Conservation (phyloP, 2,329 filamentous ascomycete genomes). For the Fusarium sp. region DNA sequence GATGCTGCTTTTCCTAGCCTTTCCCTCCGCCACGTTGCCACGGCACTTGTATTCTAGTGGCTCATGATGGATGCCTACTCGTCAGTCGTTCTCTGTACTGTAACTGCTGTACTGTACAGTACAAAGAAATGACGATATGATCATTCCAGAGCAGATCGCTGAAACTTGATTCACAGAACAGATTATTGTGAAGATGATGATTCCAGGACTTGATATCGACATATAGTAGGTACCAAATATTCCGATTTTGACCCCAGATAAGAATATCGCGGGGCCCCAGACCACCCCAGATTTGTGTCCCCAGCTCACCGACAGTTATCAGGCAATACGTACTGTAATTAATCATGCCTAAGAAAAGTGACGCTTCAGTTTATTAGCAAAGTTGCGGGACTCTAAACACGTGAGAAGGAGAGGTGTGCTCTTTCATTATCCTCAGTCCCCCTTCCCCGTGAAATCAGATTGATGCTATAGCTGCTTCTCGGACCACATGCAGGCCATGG, state of each 20-base stretch:
- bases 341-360: background rate
- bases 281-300: constrained; percentile 28
- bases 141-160: background rate
- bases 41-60: constrained; percentile 45
- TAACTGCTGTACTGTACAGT: background rate
- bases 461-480: background rate
- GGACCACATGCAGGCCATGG: background rate
- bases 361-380: background rate
- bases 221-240: background rate
- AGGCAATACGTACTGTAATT: background rate
- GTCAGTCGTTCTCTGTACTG: background rate
- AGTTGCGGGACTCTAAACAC: background rate
- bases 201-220: background rate
- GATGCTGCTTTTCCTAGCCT: constrained; percentile 42
- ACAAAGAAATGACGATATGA: constrained; percentile 20
- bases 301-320: constrained; percentile 41
- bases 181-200: background rate
- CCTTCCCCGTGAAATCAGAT: background rate
- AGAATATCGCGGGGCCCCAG: constrained; percentile 47
- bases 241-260: background rate
- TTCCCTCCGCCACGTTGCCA: constrained; percentile 46
- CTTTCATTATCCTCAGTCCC: background rate
- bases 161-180: background rate
- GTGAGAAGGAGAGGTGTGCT: background rate
- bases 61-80: constrained; percentile 2